These are phyloP conservation scores for Porphyridium purpureum DNA, from an alignment of 23 red algal genomes.

Conservation along the genomic window DNA sequence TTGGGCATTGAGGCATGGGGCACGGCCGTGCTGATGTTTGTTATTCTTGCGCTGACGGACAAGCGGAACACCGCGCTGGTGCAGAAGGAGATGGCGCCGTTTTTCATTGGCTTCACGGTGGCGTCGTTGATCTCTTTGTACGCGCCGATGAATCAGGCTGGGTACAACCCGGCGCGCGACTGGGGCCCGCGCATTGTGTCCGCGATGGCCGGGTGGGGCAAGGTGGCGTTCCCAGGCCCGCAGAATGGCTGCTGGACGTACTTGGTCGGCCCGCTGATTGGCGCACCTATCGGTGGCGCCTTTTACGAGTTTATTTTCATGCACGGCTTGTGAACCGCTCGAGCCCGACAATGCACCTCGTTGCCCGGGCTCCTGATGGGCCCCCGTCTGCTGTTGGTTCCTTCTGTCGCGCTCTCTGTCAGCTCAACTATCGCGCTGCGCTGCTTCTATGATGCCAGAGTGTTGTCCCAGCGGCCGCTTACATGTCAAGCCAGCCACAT, in stretches of 20 bases:
- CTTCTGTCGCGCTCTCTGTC: no score
- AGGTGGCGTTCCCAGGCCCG: slow-evolving; percentile 42
- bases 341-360: no score
- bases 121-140: slow-evolving; percentile 28
- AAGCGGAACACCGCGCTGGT: slow-evolving; percentile 17
- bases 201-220: slow-evolving; percentile 37
- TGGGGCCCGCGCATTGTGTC: slow-evolving; percentile 59
- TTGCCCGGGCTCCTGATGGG: no score
- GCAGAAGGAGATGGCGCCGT: slow-evolving; percentile 43
- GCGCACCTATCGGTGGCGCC: background rate
- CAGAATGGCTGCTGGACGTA: slow-evolving; percentile 12
- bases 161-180: slow-evolving; percentile 66
- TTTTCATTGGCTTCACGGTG: slow-evolving; percentile 64
- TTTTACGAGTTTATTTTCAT: background rate
- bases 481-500: no score
- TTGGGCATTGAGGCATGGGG: slow-evolving; percentile 58
- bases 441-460: no score
- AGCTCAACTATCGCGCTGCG: no score
- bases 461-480: no score
- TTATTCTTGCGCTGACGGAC: slow-evolving; percentile 55
- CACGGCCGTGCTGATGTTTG: slow-evolving; percentile 43
- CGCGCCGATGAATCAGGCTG: slow-evolving; percentile 37
- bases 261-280: background rate
- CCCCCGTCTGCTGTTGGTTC: no score
- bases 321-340: background rate